phyloP scores from a whole-genome alignment of 2,329 filamentous ascomycete species.

The Calonectria henricotiae region DNA sequence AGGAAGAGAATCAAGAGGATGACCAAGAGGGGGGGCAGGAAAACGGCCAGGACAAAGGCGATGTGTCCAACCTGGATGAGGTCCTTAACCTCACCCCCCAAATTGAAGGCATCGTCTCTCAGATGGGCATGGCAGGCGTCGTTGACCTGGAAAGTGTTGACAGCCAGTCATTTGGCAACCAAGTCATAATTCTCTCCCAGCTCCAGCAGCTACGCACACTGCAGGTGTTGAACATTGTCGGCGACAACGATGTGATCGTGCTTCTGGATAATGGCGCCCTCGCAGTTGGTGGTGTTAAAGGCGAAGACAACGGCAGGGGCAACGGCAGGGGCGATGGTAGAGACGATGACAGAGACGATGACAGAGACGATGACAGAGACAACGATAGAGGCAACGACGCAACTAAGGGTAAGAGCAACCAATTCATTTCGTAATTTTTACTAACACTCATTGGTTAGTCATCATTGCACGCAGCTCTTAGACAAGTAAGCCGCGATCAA shows the following conservation, averaged over 20 bases:
- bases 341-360: neutral
- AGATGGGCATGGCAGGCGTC: neutral
- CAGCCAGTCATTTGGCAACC: neutral
- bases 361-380: neutral
- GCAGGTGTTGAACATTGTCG: constrained; percentile 2
- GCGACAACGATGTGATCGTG: constrained; percentile 5
- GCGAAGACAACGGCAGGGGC: neutral
- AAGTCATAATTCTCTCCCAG: neutral
- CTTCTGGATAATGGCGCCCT: neutral
- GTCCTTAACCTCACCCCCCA: neutral
- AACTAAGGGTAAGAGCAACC: neutral
- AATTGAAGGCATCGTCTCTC: neutral
- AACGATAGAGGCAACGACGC: neutral
- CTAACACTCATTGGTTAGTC: neutral
- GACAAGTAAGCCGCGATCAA: neutral
- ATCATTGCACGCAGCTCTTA: neutral
- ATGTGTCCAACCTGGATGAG: neutral
- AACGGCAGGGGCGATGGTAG: neutral
- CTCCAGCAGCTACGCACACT: constrained; percentile 5
- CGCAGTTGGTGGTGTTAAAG: neutral
- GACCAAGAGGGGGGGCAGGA: neutral
- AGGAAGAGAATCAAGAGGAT: neutral
- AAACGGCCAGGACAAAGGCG: neutral
- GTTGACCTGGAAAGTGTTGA: neutral
- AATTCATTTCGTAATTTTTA: neutral